Base-by-base conservation (phyloP, 2,329 filamentous ascomycete species). In the Sclerotinia nivalis region DNA sequence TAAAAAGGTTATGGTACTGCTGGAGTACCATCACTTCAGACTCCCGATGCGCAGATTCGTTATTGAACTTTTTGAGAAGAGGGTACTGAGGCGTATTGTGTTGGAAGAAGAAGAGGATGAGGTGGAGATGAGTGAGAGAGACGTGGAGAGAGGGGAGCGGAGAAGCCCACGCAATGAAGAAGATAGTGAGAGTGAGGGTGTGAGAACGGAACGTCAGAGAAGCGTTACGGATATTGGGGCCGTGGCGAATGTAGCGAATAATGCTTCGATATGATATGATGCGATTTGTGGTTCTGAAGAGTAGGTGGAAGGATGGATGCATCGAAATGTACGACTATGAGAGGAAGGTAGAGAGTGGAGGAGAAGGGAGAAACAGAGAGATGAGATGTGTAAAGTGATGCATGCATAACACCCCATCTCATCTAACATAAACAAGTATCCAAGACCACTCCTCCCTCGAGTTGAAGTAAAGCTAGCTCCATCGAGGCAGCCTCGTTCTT, bases 21-120 rank as follows among this genome's bases (percentile, higher is more conserved):
- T 99, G 71, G 93, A 97, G 80, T 89, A 88, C 74, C 95, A 97
- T 76, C 93, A 96, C 78, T 98, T 96, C 80, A 88, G 93, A 31
- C 85, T 99, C 2, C 91, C 90, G 1, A 91, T 96, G 40, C 91
- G 95, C 72, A 90, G 95, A 59, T 94, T 97, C 81, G 91, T 97
- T 49, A 89, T 98, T 71, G 96, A 98, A 78, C 82, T 99, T 31
- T 99, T 99, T 76, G 95, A 98, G 77, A 96, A 95, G 81, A 90
- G 88, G 71, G 92, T 98, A 56, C 85, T 98, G 81, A 86, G 93
- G 73, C 88, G 88, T 73, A 92, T 97, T 71, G 91, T 99, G 18
- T 89, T 97, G 70, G 89, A 91, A 66, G 91, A 92, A 75, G 78
- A 73, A 54, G 73, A 74, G 28, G 75, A 78, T 22, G 78, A 78